Conservation (phyloP, 352 stramenopile species). For the Globisporangium barbulae region DNA sequence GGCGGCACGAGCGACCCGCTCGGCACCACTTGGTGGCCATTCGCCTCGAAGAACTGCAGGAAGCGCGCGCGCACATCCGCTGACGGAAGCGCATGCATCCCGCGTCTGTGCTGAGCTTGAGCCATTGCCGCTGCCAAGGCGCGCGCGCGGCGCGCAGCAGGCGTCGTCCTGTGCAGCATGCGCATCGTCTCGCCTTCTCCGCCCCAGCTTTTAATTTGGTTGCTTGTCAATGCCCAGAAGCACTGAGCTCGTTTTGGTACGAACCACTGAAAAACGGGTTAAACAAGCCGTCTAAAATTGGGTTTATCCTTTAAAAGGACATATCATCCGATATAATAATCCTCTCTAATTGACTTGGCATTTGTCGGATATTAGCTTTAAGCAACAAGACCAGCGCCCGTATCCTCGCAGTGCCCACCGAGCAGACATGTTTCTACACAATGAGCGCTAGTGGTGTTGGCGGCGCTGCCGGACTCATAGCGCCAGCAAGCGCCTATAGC, state of each 20-base stretch:
- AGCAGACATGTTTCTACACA: no score
- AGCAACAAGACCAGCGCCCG: no score
- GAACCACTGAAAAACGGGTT: not conserved
- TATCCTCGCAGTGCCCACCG: no score
- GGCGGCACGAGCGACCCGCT: conserved; percentile 73
- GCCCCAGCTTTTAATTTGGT: not conserved
- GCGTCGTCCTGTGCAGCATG: not conserved
- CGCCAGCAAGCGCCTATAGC: no score
- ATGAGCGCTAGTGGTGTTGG: no score
- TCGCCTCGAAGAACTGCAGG: conserved; percentile 63
- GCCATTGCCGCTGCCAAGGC: not conserved
- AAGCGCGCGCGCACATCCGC: conserved; percentile 50
- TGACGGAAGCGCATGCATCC: conserved; percentile 39
- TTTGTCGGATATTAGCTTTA: no score
- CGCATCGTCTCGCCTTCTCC: conserved; percentile 5
- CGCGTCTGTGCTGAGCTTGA: conserved; percentile 9
- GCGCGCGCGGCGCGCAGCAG: conserved; percentile 7
- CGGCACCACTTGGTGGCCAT: conserved; percentile 58
- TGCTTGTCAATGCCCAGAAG: not conserved
- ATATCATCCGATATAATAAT: no score
- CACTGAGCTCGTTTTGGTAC: not conserved
- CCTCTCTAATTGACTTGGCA: no score
- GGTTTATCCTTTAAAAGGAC: not conserved
- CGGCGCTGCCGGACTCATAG: no score
- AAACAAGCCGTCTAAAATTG: not conserved